These are phyloP conservation scores for Rhodotorula sp. DNA, from an alignment of 1,284 basidiomycete species.

Conservation along the genomic window DNA sequence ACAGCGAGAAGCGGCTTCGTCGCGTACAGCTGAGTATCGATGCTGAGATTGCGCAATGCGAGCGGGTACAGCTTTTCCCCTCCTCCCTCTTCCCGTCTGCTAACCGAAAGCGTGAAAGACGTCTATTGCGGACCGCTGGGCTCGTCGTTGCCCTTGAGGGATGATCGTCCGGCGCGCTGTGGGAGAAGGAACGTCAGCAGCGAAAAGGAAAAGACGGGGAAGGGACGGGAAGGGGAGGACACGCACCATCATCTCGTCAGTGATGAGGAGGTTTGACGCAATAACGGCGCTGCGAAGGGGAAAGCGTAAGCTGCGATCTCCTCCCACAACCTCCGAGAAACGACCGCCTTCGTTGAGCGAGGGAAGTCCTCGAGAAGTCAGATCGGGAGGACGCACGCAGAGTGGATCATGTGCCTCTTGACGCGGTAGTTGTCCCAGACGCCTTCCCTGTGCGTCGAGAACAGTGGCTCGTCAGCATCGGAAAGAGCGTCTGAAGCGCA, in stretches of 20 bases:
- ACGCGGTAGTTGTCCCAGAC: constrained; percentile 99
- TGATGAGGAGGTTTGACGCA: constrained; percentile 79
- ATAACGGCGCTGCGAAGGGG: constrained; percentile 76
- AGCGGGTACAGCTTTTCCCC: too few relatives aligned
- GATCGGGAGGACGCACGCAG: constrained; percentile 59
- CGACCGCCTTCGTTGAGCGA: background rate
- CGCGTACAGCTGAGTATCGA: too few relatives aligned
- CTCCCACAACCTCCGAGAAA: background rate
- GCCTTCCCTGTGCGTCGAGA: constrained; percentile 57
- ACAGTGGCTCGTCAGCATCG: background rate
- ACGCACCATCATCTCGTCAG: constrained; percentile 43
- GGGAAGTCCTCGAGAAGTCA: background rate
- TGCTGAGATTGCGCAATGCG: too few relatives aligned
- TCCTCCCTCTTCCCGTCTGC: too few relatives aligned
- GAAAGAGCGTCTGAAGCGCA: too few relatives aligned
- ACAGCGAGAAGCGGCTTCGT: too few relatives aligned
- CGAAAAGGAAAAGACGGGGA: background rate
- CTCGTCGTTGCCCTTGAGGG: constrained; percentile 26
- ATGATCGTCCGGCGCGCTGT: constrained; percentile 34
- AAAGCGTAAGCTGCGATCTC: too few relatives aligned
- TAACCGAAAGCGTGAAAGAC: too few relatives aligned
- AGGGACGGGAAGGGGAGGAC: background rate
- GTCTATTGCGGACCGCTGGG: too few relatives aligned
- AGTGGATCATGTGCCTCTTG: constrained; percentile 97
- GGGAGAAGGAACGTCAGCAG: background rate